Percentiles rank a stretch among this genome's conserved stretches.
These are phyloP conservation scores for Scleroderma citrinum DNA, from an alignment of 768 basidiomycete species.

Conservation along the genomic window DNA sequence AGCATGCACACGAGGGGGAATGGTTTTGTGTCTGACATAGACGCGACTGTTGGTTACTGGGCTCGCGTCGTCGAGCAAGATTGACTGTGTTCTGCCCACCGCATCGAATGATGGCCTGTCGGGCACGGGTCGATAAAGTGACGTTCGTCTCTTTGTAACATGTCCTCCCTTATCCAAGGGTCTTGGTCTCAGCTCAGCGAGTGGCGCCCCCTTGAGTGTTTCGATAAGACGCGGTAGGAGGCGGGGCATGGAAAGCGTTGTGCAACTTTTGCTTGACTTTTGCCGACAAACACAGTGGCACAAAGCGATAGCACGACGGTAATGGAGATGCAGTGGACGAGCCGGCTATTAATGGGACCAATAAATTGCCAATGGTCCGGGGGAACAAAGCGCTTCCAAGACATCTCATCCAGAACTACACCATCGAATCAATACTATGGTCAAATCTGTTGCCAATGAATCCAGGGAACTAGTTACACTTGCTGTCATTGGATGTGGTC, in stretches of 20 bases:
- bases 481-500: constrained; percentile 77
- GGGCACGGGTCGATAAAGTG: constrained; percentile 30
- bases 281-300: too few relatives aligned
- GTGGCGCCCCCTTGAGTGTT: constrained; percentile 29
- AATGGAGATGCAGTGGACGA: too few relatives aligned
- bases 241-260: constrained; percentile 48
- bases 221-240: constrained; percentile 61
- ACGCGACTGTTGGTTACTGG: constrained; percentile 45
- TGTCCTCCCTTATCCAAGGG: constrained; percentile 8
- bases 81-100: constrained; percentile 44
- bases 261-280: too few relatives aligned
- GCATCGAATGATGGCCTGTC: constrained; percentile 39
- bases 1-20: constrained; percentile 43
- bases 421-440: too few relatives aligned
- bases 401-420: too few relatives aligned
- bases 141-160: constrained; percentile 21
- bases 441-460: constrained; percentile 1
- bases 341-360: too few relatives aligned
- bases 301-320: too few relatives aligned
- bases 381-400: not conserved
- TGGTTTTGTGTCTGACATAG: constrained; percentile 52
- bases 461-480: constrained; percentile 50
- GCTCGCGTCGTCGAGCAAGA: constrained; percentile 53
- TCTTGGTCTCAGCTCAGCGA: constrained; percentile 5
- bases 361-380: not conserved